A percentile compares a stretch with the other conserved stretches of the same genome.
Conservation (phyloP, 768 basidiomycete genomes). For the Tubosaeta sp. region DNA sequence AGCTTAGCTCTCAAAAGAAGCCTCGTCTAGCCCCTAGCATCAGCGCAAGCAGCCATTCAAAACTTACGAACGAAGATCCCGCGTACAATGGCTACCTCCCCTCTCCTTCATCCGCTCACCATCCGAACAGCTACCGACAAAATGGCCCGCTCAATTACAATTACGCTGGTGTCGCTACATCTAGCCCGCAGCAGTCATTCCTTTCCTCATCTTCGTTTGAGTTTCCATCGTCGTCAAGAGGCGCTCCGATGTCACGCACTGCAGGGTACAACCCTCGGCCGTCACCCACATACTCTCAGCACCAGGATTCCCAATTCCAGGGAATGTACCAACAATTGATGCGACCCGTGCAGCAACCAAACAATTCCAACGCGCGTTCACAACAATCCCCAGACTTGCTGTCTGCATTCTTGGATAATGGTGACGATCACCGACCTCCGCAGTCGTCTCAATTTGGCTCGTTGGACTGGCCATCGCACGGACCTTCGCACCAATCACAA, state of each 20-base stretch:
- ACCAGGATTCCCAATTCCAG: constrained; percentile 29
- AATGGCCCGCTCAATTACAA: constrained; percentile 25
- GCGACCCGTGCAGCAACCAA: constrained; percentile 19
- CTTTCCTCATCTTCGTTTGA: constrained; percentile 26
- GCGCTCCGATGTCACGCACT: constrained; percentile 19
- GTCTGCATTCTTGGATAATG: constrained; percentile 28
- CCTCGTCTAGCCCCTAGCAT: constrained; percentile 26
- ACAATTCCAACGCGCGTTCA: constrained; percentile 15
- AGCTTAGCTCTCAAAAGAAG: constrained; percentile 25
- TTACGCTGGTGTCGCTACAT: constrained; percentile 18
- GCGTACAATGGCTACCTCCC: constrained; percentile 30
- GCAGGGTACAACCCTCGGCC: constrained; percentile 25
- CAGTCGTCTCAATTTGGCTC: constrained; percentile 22
- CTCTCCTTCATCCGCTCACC: constrained; percentile 27
- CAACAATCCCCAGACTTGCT: constrained; percentile 27
- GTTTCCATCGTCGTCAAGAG: constrained; percentile 28
- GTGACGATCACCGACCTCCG: constrained; percentile 25
- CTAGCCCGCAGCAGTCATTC: constrained; percentile 20
- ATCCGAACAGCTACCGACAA: constrained; percentile 25
- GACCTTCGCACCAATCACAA: constrained; percentile 21
- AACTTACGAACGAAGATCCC: constrained; percentile 26
- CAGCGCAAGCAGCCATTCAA: constrained; percentile 19
- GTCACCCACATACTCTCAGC: constrained; percentile 22
- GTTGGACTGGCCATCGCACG: constrained; percentile 34
- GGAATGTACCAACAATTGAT: constrained; percentile 30